phyloP scores from a whole-genome alignment of 2,329 filamentous ascomycete genomes.

The Epichloe aotearoae region DNA sequence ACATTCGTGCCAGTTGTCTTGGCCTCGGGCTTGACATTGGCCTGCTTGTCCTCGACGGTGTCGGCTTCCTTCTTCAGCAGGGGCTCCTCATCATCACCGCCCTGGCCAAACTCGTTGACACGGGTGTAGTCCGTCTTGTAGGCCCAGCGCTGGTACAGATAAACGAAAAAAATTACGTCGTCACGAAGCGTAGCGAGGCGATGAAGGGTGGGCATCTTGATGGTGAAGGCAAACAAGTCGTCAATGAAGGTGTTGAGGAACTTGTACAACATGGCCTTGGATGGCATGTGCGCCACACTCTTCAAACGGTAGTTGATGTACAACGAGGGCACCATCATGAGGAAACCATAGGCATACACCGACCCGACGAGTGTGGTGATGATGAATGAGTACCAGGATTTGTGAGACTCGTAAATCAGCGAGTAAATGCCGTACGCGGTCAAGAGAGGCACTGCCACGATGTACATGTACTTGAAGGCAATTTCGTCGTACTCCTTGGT shows the following conservation, averaged over 20 bases:
- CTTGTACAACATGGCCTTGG: slow-evolving; percentile 94
- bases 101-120: slow-evolving; percentile 96
- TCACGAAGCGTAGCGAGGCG: slow-evolving; percentile 84
- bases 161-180: slow-evolving; percentile 96
- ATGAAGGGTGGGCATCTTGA: slow-evolving; percentile 96
- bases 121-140: slow-evolving; percentile 86
- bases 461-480: slow-evolving; percentile 95
- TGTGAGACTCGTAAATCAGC: slow-evolving; percentile 84
- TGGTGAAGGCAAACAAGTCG: slow-evolving; percentile 95
- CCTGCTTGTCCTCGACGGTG: slow-evolving; percentile 23
- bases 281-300: slow-evolving; percentile 92
- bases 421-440: slow-evolving; percentile 85
- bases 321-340: slow-evolving; percentile 96
- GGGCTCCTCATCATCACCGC: slow-evolving; percentile 71
- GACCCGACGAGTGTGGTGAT: slow-evolving; percentile 91
- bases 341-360: slow-evolving; percentile 94
- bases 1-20: slow-evolving; percentile 38
- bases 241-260: slow-evolving; percentile 99
- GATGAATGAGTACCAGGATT: slow-evolving; percentile 95
- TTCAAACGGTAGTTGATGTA: slow-evolving; percentile 99
- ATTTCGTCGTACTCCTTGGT: slow-evolving; percentile 98
- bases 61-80: slow-evolving; percentile 19
- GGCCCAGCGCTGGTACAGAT: slow-evolving; percentile 84
- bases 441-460: slow-evolving; percentile 77
- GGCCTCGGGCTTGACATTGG: slow-evolving; percentile 19